phyloP scores from a whole-genome alignment of 2,329 filamentous ascomycete species.

The Emericellopsis cladophorae region DNA sequence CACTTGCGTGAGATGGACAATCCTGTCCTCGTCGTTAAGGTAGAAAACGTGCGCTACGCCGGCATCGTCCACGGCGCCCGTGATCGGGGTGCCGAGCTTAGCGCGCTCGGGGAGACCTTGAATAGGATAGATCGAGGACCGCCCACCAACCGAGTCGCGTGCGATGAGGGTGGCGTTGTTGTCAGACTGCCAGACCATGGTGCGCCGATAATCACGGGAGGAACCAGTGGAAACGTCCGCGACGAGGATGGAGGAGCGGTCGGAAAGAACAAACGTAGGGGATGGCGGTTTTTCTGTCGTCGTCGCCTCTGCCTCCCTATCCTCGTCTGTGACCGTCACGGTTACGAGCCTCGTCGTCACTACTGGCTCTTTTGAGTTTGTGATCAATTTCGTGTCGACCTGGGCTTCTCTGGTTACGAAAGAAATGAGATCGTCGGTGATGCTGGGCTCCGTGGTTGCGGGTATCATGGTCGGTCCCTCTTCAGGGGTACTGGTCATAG shows the following conservation, averaged over 20 bases:
- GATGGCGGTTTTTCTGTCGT: not conserved
- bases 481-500: too few species aligned
- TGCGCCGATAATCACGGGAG: slow-evolving; percentile 2
- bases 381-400: not conserved
- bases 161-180: slow-evolving; percentile 7
- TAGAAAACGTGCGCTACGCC: slow-evolving; percentile 11
- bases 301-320: too few species aligned
- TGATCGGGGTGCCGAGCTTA: slow-evolving; percentile 7
- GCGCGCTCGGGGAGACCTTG: slow-evolving; percentile 4
- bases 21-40: slow-evolving; percentile 4
- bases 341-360: too few species aligned
- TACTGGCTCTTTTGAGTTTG: not conserved
- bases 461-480: too few species aligned
- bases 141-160: slow-evolving; percentile 1
- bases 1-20: not conserved
- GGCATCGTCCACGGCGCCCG: slow-evolving; percentile 5
- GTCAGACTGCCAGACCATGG: slow-evolving; percentile 10
- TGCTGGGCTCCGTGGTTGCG: too few species aligned
- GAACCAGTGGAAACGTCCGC: slow-evolving; percentile 3
- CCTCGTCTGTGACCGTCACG: too few species aligned
- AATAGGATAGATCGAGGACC: slow-evolving; percentile 3
- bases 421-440: too few species aligned
- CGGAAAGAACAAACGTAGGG: not conserved
- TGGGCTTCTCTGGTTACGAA: not conserved
- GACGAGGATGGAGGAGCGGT: slow-evolving; percentile 4